These are phyloP conservation scores for Cerrena zonata DNA, from an alignment of 1,284 basidiomycete species.

Conservation along the genomic window DNA sequence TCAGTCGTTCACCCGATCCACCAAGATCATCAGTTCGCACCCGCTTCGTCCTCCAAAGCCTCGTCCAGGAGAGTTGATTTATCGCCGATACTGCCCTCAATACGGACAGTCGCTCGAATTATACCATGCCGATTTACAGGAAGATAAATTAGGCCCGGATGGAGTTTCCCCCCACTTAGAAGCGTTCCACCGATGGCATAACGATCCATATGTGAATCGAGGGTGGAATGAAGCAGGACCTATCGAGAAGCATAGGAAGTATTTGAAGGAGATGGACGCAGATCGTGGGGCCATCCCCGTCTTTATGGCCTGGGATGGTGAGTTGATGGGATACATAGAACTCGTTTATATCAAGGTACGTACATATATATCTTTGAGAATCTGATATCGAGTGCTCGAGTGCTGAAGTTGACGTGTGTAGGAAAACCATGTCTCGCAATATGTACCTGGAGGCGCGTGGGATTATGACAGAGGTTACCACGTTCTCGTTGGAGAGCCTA, in stretches of 20 bases:
- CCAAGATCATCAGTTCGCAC: slow-evolving; percentile 45
- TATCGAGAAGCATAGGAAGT: slow-evolving; percentile 42
- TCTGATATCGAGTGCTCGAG: not conserved
- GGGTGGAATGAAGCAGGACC: slow-evolving; percentile 49
- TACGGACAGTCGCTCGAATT: slow-evolving; percentile 41
- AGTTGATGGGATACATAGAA: slow-evolving; percentile 51
- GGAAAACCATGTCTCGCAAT: slow-evolving; percentile 41
- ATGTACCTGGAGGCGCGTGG: slow-evolving; percentile 35
- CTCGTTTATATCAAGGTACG: slow-evolving; percentile 45
- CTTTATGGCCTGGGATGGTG: slow-evolving; percentile 49
- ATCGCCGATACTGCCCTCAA: slow-evolving; percentile 41
- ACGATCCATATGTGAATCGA: slow-evolving; percentile 42
- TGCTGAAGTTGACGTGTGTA: slow-evolving; percentile 12
- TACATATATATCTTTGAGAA: not conserved
- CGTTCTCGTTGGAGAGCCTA: slow-evolving; percentile 44
- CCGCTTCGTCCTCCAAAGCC: slow-evolving; percentile 54
- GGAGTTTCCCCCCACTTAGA: slow-evolving; percentile 35
- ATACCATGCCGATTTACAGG: slow-evolving; percentile 38
- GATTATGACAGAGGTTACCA: slow-evolving; percentile 50
- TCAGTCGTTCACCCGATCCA: slow-evolving; percentile 41
- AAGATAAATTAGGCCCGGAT: slow-evolving; percentile 14
- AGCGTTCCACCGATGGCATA: slow-evolving; percentile 49
- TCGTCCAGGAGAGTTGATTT: slow-evolving; percentile 38
- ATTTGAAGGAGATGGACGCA: slow-evolving; percentile 33
- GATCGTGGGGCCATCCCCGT: slow-evolving; percentile 43